Percentiles rank a stretch among this genome's conserved stretches.
These are phyloP conservation scores for Suillus decipiens DNA, from an alignment of 768 basidiomycete genomes.

Conservation along the genomic window DNA sequence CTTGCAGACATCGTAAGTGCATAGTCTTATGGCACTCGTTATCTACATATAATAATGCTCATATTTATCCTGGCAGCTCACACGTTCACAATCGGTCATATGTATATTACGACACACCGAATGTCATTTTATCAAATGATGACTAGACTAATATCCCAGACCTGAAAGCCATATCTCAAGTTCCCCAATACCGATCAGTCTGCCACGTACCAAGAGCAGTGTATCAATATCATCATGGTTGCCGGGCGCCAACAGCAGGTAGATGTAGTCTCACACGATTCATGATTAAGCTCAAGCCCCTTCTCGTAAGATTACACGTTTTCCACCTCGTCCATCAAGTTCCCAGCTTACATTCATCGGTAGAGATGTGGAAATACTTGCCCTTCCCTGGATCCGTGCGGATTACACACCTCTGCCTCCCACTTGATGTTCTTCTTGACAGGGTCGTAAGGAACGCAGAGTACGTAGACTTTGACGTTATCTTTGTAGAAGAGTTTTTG, in stretches of 20 bases:
- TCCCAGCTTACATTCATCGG: slow-evolving; percentile 44
- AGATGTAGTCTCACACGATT: too few species aligned
- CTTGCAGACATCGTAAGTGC: too few species aligned
- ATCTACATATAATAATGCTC: too few species aligned
- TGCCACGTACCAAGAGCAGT: background rate
- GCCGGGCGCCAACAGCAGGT: too few species aligned
- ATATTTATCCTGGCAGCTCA: too few species aligned
- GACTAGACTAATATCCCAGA: background rate
- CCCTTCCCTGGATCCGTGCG: slow-evolving; percentile 41
- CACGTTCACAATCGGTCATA: too few species aligned
- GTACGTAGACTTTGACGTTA: slow-evolving; percentile 41
- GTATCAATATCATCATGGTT: too few species aligned
- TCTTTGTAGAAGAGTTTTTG: slow-evolving; percentile 46
- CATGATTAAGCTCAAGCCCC: slow-evolving; percentile 7
- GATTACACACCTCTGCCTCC: slow-evolving; percentile 47
- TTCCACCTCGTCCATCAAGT: slow-evolving; percentile 41
- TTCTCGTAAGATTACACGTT: slow-evolving; percentile 35
- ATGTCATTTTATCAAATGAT: background rate
- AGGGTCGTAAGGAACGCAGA: slow-evolving; percentile 43
- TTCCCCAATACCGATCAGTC: background rate
- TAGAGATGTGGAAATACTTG: slow-evolving; percentile 58
- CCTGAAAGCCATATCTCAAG: background rate
- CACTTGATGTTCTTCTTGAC: slow-evolving; percentile 47
- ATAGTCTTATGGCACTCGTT: too few species aligned
- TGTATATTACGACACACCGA: too few species aligned